Percentiles rank a stretch among this genome's conserved stretches.
These are phyloP conservation scores for Cicer arietinum DNA, from an alignment of 306 rosid species.

Conservation along the genomic window DNA sequence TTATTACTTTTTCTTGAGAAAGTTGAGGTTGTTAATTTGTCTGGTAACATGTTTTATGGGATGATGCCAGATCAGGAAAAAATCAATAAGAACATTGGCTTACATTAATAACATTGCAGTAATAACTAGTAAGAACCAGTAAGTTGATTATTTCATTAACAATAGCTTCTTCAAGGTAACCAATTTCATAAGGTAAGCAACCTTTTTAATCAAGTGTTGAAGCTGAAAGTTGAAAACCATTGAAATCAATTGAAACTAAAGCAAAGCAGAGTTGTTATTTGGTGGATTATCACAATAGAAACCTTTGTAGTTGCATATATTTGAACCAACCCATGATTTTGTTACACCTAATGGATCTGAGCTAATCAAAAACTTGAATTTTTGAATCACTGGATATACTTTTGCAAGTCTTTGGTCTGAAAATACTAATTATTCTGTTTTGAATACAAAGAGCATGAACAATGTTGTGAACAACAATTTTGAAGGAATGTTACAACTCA, in stretches of 20 bases:
- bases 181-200: slow-evolving; percentile 82
- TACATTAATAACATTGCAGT: too few relatives aligned
- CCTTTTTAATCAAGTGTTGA: slow-evolving; percentile 76
- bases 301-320: slow-evolving; percentile 78
- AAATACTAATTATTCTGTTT: slow-evolving; percentile 49
- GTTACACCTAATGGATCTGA: slow-evolving; percentile 78
- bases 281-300: slow-evolving; percentile 76
- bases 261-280: slow-evolving; percentile 69
- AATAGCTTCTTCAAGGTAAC: slow-evolving; percentile 58
- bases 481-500: not conserved
- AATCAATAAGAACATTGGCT: too few relatives aligned
- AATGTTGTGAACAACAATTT: slow-evolving; percentile 1
- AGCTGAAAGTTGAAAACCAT: slow-evolving; percentile 74
- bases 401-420: slow-evolving; percentile 68
- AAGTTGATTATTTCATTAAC: slow-evolving; percentile 72
- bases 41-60: too few relatives aligned
- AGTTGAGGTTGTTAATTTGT: too few relatives aligned
- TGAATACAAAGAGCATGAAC: not conserved
- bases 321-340: slow-evolving; percentile 76
- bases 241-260: slow-evolving; percentile 79
- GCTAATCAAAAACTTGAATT: slow-evolving; percentile 72
- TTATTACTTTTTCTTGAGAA: too few relatives aligned
- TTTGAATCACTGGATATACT: slow-evolving; percentile 79
- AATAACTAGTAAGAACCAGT: slow-evolving; percentile 58
- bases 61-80: too few relatives aligned